phyloP scores from a whole-genome alignment of 257 asterid species.

The Solanum lignicaule region DNA sequence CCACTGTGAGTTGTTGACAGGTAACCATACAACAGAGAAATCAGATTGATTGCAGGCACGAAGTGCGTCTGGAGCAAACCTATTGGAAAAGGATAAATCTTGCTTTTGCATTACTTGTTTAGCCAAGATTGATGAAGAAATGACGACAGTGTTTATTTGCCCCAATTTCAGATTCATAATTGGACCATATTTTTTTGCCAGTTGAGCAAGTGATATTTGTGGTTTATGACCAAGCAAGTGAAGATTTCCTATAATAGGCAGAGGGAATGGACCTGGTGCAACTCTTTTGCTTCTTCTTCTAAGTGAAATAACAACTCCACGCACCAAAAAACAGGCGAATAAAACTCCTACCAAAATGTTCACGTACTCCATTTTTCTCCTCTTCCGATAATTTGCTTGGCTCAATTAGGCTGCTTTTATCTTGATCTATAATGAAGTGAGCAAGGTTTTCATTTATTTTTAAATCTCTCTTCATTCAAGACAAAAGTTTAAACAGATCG shows the following conservation, averaged over 20 bases:
- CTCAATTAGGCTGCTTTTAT: too few species aligned
- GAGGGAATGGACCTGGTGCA: slow-evolving; percentile 36
- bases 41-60: slow-evolving; percentile 52
- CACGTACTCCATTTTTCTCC: slow-evolving; percentile 6
- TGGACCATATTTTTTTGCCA: slow-evolving; percentile 57
- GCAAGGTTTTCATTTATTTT: not conserved
- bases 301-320: not conserved
- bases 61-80: slow-evolving; percentile 44
- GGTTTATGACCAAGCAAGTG: slow-evolving; percentile 66
- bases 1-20: slow-evolving; percentile 41
- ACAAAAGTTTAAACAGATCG: too few species aligned
- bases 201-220: slow-evolving; percentile 47
- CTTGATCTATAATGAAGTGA: too few species aligned
- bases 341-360: slow-evolving; percentile 27
- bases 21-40: slow-evolving; percentile 59
- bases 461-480: not conserved
- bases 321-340: slow-evolving; percentile 9
- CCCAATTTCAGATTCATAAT: slow-evolving; percentile 62
- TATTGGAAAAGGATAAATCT: slow-evolving; percentile 49
- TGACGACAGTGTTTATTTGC: slow-evolving; percentile 37
- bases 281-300: not conserved
- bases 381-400: not conserved
- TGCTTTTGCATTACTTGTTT: slow-evolving; percentile 57
- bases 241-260: slow-evolving; percentile 67
- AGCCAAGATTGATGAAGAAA: slow-evolving; percentile 56